Evolutionary conservation across 2,329 filamentous ascomycete species (phyloP).

Genomic region (Aciculosporium take): DNA sequence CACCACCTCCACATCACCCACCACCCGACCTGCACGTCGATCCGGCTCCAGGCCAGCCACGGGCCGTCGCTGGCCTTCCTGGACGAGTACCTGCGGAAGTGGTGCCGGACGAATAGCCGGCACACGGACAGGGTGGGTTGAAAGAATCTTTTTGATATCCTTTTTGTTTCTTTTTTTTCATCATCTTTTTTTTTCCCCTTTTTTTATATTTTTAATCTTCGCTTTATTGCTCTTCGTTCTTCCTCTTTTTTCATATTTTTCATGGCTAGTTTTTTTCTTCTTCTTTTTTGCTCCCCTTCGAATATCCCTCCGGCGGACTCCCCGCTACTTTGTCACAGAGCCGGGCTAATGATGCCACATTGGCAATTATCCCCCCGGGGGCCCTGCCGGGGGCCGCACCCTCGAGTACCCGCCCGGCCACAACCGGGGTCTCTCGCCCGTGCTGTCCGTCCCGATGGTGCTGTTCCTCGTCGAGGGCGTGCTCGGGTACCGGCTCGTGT

Average conservation of each 20-base stretch:
- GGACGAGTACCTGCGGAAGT: constrained; percentile 31
- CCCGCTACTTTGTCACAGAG: too few species aligned
- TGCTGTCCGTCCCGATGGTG: constrained; percentile 28
- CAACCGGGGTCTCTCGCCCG: constrained; percentile 16
- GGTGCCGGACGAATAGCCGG: constrained; percentile 29
- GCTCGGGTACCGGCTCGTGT: constrained; percentile 26
- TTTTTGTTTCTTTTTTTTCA: neutral
- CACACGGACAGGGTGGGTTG: constrained; percentile 18
- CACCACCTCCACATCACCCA: constrained; percentile 30
- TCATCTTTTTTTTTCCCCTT: neutral
- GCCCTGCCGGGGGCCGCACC: too few species aligned
- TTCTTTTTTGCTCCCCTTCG: too few species aligned
- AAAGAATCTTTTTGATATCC: neutral
- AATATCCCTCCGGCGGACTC: too few species aligned
- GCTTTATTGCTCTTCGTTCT: too few species aligned
- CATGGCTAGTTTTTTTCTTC: neutral
- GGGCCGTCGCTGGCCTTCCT: constrained; percentile 30
- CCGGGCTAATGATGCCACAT: too few species aligned
- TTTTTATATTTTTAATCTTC: too few species aligned
- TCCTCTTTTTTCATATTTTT: neutral
- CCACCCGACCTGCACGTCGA: constrained; percentile 12
- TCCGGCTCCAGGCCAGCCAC: constrained; percentile 34
- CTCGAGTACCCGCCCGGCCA: constrained; percentile 20
- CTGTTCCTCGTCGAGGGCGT: constrained; percentile 32
- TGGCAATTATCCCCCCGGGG: too few species aligned